Evolutionary conservation across 164 flowering plant genomes (phyloP).

Genomic region (Nymphaea thermarum): DNA sequence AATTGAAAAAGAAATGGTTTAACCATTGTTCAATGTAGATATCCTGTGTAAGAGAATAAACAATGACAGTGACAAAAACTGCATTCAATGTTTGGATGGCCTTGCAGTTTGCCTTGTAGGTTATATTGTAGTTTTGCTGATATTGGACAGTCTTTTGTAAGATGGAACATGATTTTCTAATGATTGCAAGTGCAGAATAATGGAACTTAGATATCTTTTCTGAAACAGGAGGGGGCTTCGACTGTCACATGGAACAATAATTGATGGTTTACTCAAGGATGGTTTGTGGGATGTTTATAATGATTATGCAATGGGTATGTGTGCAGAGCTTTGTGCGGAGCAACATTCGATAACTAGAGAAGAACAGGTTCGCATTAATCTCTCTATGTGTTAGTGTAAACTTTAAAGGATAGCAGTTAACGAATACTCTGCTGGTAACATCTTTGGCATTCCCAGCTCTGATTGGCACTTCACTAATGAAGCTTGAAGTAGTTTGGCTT

Average conservation of each 20-base stretch:
- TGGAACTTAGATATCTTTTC: slow-evolving; percentile 3
- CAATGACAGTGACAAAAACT: too few relatives aligned
- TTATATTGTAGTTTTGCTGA: too few relatives aligned
- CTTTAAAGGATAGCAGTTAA: background rate
- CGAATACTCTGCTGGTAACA: too few relatives aligned
- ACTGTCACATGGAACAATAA: slow-evolving; percentile 56
- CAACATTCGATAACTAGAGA: slow-evolving; percentile 45
- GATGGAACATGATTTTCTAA: too few relatives aligned
- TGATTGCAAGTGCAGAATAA: too few relatives aligned
- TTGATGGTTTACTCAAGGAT: slow-evolving; percentile 87
- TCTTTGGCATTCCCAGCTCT: slow-evolving; percentile 16
- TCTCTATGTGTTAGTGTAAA: background rate
- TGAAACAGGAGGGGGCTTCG: slow-evolving; percentile 83
- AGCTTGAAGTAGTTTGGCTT: background rate
- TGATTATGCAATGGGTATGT: slow-evolving; percentile 82
- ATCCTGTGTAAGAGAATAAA: too few relatives aligned
- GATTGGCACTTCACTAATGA: slow-evolving; percentile 24
- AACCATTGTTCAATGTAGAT: too few relatives aligned
- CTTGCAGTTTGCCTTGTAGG: too few relatives aligned
- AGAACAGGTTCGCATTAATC: slow-evolving; percentile 39
- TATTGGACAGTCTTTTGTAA: too few relatives aligned
- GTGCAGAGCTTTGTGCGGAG: slow-evolving; percentile 90
- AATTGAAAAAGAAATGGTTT: too few relatives aligned
- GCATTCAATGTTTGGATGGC: too few relatives aligned
- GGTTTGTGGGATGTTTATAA: slow-evolving; percentile 96